A percentile compares a stretch with the other conserved stretches of the same genome.
These are phyloP conservation scores for Reticulascus tulasneorum DNA, from an alignment of 2,329 filamentous ascomycete species.

Conservation along the genomic window DNA sequence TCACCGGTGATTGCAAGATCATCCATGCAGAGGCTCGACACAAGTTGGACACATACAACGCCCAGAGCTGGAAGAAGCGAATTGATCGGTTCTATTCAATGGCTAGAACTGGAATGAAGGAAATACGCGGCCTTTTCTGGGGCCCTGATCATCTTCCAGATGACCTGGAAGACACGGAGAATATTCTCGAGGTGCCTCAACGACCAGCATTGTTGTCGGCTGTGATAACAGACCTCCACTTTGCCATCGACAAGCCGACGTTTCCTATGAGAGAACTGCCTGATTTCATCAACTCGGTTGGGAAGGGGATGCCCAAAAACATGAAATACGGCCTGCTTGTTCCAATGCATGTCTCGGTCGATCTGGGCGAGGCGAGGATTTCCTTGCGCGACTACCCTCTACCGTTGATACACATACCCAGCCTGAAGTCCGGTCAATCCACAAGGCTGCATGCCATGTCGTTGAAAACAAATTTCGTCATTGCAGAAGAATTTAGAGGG, in stretches of 20 bases:
- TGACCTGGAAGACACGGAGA: conserved; percentile 77
- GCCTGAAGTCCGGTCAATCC: conserved; percentile 74
- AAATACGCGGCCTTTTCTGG: conserved; percentile 76
- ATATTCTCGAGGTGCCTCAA: conserved; percentile 78
- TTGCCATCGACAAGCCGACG: conserved; percentile 86
- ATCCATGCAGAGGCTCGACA: conserved; percentile 72
- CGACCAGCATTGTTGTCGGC: conserved; percentile 79
- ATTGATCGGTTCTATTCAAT: conserved; percentile 73
- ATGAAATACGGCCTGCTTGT: conserved; percentile 88
- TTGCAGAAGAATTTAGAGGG: conserved; percentile 88
- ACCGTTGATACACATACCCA: conserved; percentile 84
- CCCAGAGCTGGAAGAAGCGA: conserved; percentile 86
- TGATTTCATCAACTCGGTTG: conserved; percentile 79
- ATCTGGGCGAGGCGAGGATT: conserved; percentile 86
- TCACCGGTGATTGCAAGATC: conserved; percentile 70
- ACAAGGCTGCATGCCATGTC: conserved; percentile 76
- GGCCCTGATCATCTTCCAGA: conserved; percentile 77
- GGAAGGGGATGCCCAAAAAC: conserved; percentile 93
- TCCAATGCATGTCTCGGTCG: conserved; percentile 83
- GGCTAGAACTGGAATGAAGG: conserved; percentile 70
- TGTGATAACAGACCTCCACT: conserved; percentile 77
- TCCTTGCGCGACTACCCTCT: conserved; percentile 89
- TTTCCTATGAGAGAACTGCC: conserved; percentile 81
- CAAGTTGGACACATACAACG: conserved; percentile 74
- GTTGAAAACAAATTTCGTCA: conserved; percentile 85